phyloP scores from a whole-genome alignment of 345 rosid genomes.

The Hibiscus syriacus region DNA sequence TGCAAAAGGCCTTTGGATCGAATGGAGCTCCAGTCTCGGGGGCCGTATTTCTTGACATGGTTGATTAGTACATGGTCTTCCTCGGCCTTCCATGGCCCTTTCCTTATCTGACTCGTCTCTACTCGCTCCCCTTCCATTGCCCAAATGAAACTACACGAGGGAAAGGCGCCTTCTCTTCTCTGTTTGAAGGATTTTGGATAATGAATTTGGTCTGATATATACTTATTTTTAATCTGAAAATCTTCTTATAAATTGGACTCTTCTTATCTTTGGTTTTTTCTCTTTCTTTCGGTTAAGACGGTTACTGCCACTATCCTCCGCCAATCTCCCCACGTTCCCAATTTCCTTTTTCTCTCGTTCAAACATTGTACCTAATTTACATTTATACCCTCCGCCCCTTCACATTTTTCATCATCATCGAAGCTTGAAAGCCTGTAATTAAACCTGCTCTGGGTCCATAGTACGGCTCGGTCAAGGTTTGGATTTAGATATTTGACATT shows the following conservation, averaged over 20 bases:
- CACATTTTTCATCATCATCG: not conserved
- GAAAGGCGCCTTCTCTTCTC: not conserved
- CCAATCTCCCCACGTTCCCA: slow-evolving; percentile 31
- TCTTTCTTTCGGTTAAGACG: slow-evolving; percentile 23
- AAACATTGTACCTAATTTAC: not conserved
- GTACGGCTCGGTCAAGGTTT: too few species aligned
- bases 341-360: slow-evolving; percentile 25
- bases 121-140: slow-evolving; percentile 38
- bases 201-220: not conserved
- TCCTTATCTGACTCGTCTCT: slow-evolving; percentile 49
- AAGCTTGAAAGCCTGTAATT: too few species aligned
- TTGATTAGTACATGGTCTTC: slow-evolving; percentile 73
- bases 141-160: not conserved
- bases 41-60: slow-evolving; percentile 70
- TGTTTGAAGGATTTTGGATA: not conserved
- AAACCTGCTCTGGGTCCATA: too few species aligned
- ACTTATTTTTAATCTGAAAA: not conserved
- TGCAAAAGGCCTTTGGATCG: slow-evolving; percentile 94
- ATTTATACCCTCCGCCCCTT: not conserved
- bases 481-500: too few species aligned
- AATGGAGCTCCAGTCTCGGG: slow-evolving; percentile 99
- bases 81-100: slow-evolving; percentile 93
- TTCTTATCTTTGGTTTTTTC: not conserved
- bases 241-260: not conserved
- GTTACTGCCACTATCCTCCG: slow-evolving; percentile 34